A percentile compares a stretch with the other conserved stretches of the same genome.
phyloP scores from a whole-genome alignment of 1,139 yeast genomes.

The Lodderomyces oxycetoniae region DNA sequence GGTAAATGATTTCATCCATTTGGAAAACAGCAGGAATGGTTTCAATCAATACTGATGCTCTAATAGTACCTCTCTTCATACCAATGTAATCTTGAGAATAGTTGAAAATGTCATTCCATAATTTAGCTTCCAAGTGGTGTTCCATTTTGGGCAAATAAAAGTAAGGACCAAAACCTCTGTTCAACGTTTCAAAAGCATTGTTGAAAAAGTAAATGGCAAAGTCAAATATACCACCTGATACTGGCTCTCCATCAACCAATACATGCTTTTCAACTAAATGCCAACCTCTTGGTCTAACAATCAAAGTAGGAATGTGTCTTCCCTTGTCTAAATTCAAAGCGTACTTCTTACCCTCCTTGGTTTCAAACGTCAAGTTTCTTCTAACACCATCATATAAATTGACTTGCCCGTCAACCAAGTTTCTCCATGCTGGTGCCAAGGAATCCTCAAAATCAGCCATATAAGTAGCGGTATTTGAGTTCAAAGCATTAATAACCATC shows the following conservation, averaged over 20 bases:
- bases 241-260: constrained; percentile 69
- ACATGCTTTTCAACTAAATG: constrained; percentile 74
- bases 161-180: constrained; percentile 69
- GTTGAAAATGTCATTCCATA: constrained; percentile 75
- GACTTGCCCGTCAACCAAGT: constrained; percentile 84
- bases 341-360: constrained; percentile 60
- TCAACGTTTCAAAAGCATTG: constrained; percentile 58
- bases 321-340: constrained; percentile 50
- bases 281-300: constrained; percentile 87
- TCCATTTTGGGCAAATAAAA: constrained; percentile 79
- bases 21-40: constrained; percentile 75
- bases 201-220: constrained; percentile 74
- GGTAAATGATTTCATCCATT: constrained; percentile 77
- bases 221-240: constrained; percentile 71
- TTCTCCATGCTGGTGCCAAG: constrained; percentile 91
- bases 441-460: constrained; percentile 97
- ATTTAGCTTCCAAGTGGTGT: constrained; percentile 72
- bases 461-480: constrained; percentile 83
- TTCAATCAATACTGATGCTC: constrained; percentile 76
- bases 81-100: constrained; percentile 64
- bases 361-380: constrained; percentile 52
- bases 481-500: constrained; percentile 91
- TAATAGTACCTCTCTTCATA: constrained; percentile 64
- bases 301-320: constrained; percentile 56
- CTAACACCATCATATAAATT: constrained; percentile 86